Evolutionary conservation across 1,284 basidiomycete species (phyloP).

Genomic region (Earliella scabrosa): DNA sequence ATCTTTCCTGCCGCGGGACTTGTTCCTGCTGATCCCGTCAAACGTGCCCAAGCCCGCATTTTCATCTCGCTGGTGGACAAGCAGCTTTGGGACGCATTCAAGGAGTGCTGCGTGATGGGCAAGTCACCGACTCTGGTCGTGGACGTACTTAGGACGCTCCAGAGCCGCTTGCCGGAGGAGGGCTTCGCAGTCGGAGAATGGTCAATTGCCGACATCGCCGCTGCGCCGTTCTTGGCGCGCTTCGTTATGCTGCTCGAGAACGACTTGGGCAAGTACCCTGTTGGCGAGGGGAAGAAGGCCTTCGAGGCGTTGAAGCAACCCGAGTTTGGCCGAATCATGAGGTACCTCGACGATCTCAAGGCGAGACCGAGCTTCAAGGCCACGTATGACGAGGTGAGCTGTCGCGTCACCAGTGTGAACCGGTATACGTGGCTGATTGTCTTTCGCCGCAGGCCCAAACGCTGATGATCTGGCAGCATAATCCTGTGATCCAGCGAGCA

Average conservation of each 20-base stretch:
- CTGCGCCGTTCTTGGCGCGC: constrained; percentile 42
- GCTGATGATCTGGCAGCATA: no score
- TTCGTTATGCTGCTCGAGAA: constrained; percentile 27
- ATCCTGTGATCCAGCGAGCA: no score
- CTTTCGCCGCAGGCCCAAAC: no score
- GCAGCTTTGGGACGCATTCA: constrained; percentile 42
- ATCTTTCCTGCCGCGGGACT: constrained; percentile 46
- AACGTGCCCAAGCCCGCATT: constrained; percentile 59
- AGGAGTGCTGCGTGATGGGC: constrained; percentile 33
- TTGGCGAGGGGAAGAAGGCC: constrained; percentile 5
- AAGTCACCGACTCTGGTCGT: constrained; percentile 43
- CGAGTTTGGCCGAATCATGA: constrained; percentile 29
- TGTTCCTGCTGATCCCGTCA: constrained; percentile 56
- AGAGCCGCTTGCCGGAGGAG: constrained; percentile 34
- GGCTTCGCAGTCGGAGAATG: constrained; percentile 41
- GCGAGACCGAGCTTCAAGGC: constrained; percentile 27
- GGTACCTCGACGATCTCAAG: constrained; percentile 31
- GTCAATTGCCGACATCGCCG: constrained; percentile 58
- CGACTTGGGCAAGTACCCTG: constrained; percentile 6
- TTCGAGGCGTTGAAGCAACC: constrained; percentile 17
- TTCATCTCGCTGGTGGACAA: constrained; percentile 56
- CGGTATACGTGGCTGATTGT: no score
- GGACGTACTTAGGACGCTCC: constrained; percentile 34
- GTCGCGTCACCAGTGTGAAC: no score
- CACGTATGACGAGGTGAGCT: constrained; percentile 30